These are phyloP conservation scores for Pisolithus sp. DNA, from an alignment of 768 basidiomycete species.

Conservation along the genomic window DNA sequence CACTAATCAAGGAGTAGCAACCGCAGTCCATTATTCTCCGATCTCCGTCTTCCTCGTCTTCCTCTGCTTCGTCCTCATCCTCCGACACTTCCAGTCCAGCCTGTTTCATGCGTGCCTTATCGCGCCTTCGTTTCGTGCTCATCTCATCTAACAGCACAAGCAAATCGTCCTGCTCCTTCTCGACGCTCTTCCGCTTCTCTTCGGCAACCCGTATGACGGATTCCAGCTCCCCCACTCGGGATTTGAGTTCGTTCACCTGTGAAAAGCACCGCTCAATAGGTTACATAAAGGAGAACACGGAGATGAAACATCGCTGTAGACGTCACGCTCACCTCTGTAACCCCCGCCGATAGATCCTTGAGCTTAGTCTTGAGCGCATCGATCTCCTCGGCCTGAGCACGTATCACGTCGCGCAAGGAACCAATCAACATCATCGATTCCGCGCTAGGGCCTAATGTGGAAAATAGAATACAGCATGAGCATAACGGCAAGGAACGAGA, in stretches of 20 bases:
- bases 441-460: slow-evolving; percentile 49
- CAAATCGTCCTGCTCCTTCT: slow-evolving; percentile 96
- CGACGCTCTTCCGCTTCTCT: slow-evolving; percentile 69
- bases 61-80: slow-evolving; percentile 75
- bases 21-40: slow-evolving; percentile 3
- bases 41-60: slow-evolving; percentile 34
- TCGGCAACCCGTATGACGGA: slow-evolving; percentile 46
- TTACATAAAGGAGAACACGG: slow-evolving; percentile 1
- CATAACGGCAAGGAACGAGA: background rate
- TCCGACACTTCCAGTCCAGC: slow-evolving; percentile 86
- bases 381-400: slow-evolving; percentile 75
- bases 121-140: slow-evolving; percentile 73
- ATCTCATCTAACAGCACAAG: slow-evolving; percentile 91
- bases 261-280: background rate
- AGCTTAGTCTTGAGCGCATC: slow-evolving; percentile 60
- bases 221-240: slow-evolving; percentile 41
- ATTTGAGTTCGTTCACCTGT: slow-evolving; percentile 42
- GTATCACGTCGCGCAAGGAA: slow-evolving; percentile 79
- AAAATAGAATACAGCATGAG: background rate
- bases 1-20: too few relatives aligned
- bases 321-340: slow-evolving; percentile 32
- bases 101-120: slow-evolving; percentile 72
- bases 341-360: slow-evolving; percentile 30
- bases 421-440: slow-evolving; percentile 78
- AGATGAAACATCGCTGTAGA: slow-evolving; percentile 1